Evolutionary conservation across 495 filamentous ascomycete species (phyloP), one percentile per base, ranked within the genome.

Genomic region (Apiosordaria backusii): DNA sequence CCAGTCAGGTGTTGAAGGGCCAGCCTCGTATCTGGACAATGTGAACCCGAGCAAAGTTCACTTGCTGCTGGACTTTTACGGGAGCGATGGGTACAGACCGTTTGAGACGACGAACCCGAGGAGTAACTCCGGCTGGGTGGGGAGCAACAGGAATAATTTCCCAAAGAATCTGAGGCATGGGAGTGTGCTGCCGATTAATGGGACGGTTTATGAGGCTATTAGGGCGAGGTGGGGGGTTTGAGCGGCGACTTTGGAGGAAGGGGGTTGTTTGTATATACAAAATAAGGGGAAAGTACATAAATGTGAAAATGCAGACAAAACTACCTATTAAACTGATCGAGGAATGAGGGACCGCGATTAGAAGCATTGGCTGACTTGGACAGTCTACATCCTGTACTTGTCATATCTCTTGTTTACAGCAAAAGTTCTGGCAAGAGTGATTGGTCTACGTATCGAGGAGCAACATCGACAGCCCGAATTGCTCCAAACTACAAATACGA

Each of bases 31-130:
- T 61, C 73, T 71, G 62, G 83, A 85, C 63, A 85, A 85, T 65
- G 26, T 70, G 18, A 68, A 72, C 0, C 72, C 75, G 0, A 74
- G 76, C 0, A 83, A 79, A 57, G 76, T 80, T 16, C 79, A 82
- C 60, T 68, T 85, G 57, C 65, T 85, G 59, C 61, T 85, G 45
- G 83, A 85, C 60, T 81, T 80, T 63, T 85, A 82, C 65, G 83
- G 82, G 0, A 74, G 71, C 16, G 82, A 84, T 68, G 83, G 83
- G 25, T 84, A 85, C 62, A 64, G 78, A n/a, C 81, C 81, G 45
- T 84, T 76, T 64, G 77, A 82, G 68, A 79, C 73, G 26, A 73
- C 71, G 1, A 75, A 78, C 23, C 74, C 80, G 50, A 72, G 67
- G 63, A 74, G 69, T 6, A 82, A 83, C 62, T 63, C 62, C n/a